These are phyloP conservation scores for Yamadazyma buinensis DNA, from an alignment of 1,139 yeast genomes.

Conservation along the genomic window DNA sequence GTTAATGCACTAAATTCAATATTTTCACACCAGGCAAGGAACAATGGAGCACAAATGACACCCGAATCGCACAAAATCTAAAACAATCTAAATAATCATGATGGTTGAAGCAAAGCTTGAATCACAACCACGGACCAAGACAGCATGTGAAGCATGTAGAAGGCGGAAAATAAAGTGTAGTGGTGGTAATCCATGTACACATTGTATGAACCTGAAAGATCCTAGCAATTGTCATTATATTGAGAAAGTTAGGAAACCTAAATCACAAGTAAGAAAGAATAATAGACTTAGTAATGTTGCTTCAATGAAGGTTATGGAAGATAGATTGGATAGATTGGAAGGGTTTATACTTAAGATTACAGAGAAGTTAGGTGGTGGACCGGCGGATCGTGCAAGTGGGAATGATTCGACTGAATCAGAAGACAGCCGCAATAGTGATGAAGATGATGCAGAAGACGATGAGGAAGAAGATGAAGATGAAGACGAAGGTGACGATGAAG, in stretches of 20 bases:
- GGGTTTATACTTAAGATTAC: conserved; percentile 18
- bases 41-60: no score
- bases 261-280: conserved; percentile 9
- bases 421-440: background rate
- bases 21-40: no score
- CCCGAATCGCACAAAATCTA: no score
- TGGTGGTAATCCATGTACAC: conserved; percentile 43
- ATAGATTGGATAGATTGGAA: conserved; percentile 22
- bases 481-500: background rate
- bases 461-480: background rate
- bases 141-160: conserved; percentile 55
- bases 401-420: background rate
- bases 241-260: conserved; percentile 20
- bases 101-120: conserved; percentile 4
- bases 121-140: conserved; percentile 29
- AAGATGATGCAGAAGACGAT: conserved; percentile 1
- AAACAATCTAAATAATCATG: no score
- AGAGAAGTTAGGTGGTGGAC: conserved; percentile 12
- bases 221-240: conserved; percentile 23
- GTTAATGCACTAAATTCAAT: no score
- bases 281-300: conserved; percentile 7
- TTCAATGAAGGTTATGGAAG: conserved; percentile 19
- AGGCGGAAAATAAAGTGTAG: conserved; percentile 48
- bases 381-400: background rate
- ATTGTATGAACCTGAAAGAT: conserved; percentile 31